Percentiles rank a stretch among this genome's conserved stretches.
These are phyloP conservation scores for Elsinoe necatrix DNA, from an alignment of 2,329 filamentous ascomycete genomes.

Conservation along the genomic window DNA sequence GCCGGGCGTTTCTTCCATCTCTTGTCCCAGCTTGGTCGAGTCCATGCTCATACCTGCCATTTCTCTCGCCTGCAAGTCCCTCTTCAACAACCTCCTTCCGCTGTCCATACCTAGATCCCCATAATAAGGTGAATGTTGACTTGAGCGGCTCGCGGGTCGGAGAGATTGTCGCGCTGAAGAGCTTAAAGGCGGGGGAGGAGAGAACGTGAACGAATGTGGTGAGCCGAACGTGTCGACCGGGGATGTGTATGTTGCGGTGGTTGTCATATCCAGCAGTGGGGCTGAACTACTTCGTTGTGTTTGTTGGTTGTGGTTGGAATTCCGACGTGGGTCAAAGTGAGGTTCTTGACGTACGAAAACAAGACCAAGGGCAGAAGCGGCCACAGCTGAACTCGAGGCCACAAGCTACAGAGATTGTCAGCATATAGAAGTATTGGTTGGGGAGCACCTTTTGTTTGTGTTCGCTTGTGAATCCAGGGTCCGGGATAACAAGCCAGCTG, in stretches of 20 bases:
- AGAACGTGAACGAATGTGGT: conserved; percentile 15
- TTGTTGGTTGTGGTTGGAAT: not conserved
- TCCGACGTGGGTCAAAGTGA: conserved; percentile 6
- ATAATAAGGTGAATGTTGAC: conserved; percentile 15
- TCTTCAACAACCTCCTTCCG: conserved; percentile 17
- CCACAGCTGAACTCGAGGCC: conserved; percentile 53
- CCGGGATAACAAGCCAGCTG: conserved; percentile 1
- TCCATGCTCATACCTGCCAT: conserved; percentile 13
- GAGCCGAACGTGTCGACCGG: conserved; percentile 19
- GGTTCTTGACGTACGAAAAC: conserved; percentile 47
- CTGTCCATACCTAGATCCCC: conserved; percentile 15
- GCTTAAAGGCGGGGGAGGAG: conserved; percentile 17
- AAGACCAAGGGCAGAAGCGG: conserved; percentile 51
- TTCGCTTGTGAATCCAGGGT: conserved; percentile 5
- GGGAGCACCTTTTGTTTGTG: not conserved
- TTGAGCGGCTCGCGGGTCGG: conserved; percentile 15
- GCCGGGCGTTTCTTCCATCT: conserved; percentile 7
- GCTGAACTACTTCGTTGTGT: conserved; percentile 12
- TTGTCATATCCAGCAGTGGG: conserved; percentile 18
- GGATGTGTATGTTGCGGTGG: conserved; percentile 19
- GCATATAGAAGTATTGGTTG: conserved; percentile 4
- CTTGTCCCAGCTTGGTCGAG: not conserved
- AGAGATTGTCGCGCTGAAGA: conserved; percentile 17
- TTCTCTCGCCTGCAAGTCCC: conserved; percentile 11
- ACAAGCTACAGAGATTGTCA: conserved; percentile 42